phyloP scores from a whole-genome alignment of 306 rosid genomes.

The Adenanthera pavonina region DNA sequence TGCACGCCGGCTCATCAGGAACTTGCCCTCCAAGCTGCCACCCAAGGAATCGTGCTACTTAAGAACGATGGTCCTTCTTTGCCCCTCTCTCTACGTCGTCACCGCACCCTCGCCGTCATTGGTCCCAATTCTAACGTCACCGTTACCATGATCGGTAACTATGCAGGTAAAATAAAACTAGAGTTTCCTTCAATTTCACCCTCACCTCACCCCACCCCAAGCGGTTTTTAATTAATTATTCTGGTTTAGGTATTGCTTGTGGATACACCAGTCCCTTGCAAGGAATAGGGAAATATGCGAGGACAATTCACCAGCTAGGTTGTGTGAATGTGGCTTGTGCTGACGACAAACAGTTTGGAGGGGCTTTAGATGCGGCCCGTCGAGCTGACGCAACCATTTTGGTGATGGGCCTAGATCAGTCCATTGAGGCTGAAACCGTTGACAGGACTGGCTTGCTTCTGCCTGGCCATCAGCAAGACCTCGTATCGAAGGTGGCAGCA shows the following conservation, averaged over 20 bases:
- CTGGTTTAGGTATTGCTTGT: conserved; percentile 64
- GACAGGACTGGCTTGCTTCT: conserved; percentile 68
- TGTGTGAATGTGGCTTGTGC: conserved; percentile 66
- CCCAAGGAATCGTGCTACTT: conserved; percentile 81
- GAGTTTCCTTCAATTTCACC: not conserved
- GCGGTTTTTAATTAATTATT: not conserved
- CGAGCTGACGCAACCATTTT: conserved; percentile 71
- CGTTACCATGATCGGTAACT: conserved; percentile 80
- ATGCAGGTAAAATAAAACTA: conserved; percentile 60
- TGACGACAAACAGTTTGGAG: conserved; percentile 49
- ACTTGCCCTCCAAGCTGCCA: conserved; percentile 77
- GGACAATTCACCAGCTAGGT: conserved; percentile 57
- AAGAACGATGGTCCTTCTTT: conserved; percentile 62
- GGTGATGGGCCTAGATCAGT: conserved; percentile 81
- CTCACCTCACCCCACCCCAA: not conserved
- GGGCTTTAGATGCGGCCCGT: conserved; percentile 60
- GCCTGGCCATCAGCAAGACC: conserved; percentile 82
- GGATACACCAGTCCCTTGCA: conserved; percentile 70
- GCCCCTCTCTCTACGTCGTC: conserved; percentile 58
- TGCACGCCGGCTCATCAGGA: conserved; percentile 67
- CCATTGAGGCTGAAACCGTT: conserved; percentile 74
- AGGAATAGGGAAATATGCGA: conserved; percentile 63
- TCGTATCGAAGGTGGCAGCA: conserved; percentile 66
- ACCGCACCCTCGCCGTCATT: conserved; percentile 67
- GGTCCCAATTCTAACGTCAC: conserved; percentile 86